Percentiles rank a stretch among this genome's conserved stretches.
These are phyloP conservation scores for Crepidotus variabilis DNA, from an alignment of 768 basidiomycete genomes.

Conservation along the genomic window DNA sequence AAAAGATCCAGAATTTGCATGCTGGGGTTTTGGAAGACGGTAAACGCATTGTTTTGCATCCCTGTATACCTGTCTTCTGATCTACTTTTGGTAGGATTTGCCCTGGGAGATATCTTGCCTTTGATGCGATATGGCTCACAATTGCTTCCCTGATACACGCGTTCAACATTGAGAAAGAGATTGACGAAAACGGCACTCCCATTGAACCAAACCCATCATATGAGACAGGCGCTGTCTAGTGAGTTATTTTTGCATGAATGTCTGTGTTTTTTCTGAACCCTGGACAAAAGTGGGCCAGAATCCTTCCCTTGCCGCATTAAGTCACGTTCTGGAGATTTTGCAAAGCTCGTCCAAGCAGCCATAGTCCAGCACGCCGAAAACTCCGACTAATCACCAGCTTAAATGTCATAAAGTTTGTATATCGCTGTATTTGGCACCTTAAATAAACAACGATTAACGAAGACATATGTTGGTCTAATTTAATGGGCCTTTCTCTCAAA, in stretches of 20 bases:
- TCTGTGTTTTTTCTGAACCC: neutral
- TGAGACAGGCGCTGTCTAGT: too few relatives aligned
- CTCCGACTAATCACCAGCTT: too few relatives aligned
- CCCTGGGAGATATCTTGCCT: slow-evolving; percentile 22
- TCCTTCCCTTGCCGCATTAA: slow-evolving; percentile 14
- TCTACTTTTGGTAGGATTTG: too few relatives aligned
- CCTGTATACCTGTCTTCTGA: too few relatives aligned
- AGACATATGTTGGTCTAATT: too few relatives aligned
- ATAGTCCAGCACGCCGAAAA: neutral
- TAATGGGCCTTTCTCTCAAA: too few relatives aligned
- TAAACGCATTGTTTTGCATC: too few relatives aligned
- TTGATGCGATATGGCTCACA: slow-evolving; percentile 20
- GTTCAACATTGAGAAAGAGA: slow-evolving; percentile 19
- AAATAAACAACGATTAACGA: too few relatives aligned
- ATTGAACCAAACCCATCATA: too few relatives aligned
- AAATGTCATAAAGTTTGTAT: too few relatives aligned
- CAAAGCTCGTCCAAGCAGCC: slow-evolving; percentile 12
- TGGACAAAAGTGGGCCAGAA: slow-evolving; percentile 6
- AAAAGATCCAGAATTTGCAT: slow-evolving; percentile 20
- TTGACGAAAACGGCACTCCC: slow-evolving; percentile 14
- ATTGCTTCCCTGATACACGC: slow-evolving; percentile 17
- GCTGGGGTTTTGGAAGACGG: slow-evolving; percentile 32
- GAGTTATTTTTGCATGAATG: neutral
- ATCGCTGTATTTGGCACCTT: too few relatives aligned
- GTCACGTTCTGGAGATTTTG: slow-evolving; percentile 15